Conservation (phyloP, 164 flowering plant genomes). For the Macadamia integrifolia region DNA sequence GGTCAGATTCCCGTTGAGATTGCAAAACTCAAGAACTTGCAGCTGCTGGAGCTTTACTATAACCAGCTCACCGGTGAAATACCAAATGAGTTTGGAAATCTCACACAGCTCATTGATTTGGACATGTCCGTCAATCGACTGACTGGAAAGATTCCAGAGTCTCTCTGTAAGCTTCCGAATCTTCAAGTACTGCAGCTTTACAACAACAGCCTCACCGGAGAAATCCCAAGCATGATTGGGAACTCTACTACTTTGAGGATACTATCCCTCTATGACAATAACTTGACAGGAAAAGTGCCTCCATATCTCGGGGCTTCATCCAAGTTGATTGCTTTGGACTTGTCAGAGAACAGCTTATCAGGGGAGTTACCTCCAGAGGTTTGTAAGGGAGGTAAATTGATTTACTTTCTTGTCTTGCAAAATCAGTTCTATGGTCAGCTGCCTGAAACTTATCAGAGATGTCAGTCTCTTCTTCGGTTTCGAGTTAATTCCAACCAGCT, state of each 20-base stretch:
- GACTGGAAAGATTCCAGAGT: conserved; percentile 64
- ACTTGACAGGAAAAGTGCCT: conserved; percentile 65
- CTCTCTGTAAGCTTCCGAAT: conserved; percentile 59
- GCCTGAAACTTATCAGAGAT: conserved; percentile 54
- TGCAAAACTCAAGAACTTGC: conserved; percentile 52
- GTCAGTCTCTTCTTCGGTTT: conserved; percentile 60
- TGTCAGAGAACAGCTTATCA: conserved; percentile 67
- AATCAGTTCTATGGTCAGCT: conserved; percentile 64
- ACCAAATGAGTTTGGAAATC: conserved; percentile 76
- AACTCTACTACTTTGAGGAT: conserved; percentile 51
- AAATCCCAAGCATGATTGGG: conserved; percentile 53
- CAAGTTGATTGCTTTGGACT: conserved; percentile 44
- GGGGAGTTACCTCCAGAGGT: conserved; percentile 65
- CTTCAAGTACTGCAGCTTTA: conserved; percentile 62
- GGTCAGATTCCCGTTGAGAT: conserved; percentile 67
- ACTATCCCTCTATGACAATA: conserved; percentile 64
- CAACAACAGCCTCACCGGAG: conserved; percentile 82
- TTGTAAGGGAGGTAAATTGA: conserved; percentile 66
- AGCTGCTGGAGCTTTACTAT: conserved; percentile 70
- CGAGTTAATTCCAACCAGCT: conserved; percentile 66
- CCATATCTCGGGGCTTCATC: conserved; percentile 50
- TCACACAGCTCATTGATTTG: conserved; percentile 55
- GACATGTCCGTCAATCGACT: conserved; percentile 74
- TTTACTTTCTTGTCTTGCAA: conserved; percentile 54
- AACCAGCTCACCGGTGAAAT: conserved; percentile 60